These are phyloP conservation scores for Sporothrix sp. DNA, from an alignment of 2,329 filamentous ascomycete genomes.

Conservation along the genomic window DNA sequence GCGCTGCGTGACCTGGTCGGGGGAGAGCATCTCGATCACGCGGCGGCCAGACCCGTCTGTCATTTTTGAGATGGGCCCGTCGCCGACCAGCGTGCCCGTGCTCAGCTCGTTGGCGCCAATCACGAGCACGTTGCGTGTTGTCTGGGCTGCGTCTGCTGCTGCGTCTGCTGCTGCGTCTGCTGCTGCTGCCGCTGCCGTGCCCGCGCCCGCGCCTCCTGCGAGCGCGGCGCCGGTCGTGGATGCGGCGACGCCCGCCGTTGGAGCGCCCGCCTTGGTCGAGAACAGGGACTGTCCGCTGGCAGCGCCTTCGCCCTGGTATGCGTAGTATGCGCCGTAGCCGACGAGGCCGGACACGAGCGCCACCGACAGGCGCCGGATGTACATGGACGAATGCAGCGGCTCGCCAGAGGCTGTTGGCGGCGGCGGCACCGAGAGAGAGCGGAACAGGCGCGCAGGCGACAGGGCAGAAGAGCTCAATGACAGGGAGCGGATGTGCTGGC, in stretches of 20 bases:
- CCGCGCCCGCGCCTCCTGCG: not conserved
- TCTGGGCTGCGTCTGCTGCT: not conserved
- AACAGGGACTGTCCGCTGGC: slow-evolving; percentile 1
- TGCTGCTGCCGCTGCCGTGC: not conserved
- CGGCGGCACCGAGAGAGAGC: slow-evolving; percentile 1
- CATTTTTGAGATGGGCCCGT: slow-evolving; percentile 79
- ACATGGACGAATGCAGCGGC: slow-evolving; percentile 62
- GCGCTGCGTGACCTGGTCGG: slow-evolving; percentile 86
- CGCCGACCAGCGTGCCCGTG: slow-evolving; percentile 74
- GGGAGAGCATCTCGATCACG: slow-evolving; percentile 91
- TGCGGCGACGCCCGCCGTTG: slow-evolving; percentile 17
- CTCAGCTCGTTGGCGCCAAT: slow-evolving; percentile 87
- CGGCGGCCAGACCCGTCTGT: slow-evolving; percentile 75
- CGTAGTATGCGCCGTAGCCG: slow-evolving; percentile 69
- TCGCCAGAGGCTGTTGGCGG: slow-evolving; percentile 27
- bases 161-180: not conserved
- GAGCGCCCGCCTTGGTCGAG: slow-evolving; percentile 5
- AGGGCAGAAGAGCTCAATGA: slow-evolving; percentile 21
- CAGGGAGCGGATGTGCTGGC: slow-evolving; percentile 31
- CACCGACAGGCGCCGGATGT: slow-evolving; percentile 56
- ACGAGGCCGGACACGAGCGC: slow-evolving; percentile 62
- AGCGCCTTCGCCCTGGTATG: slow-evolving; percentile 41
- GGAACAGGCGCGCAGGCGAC: slow-evolving; percentile 1
- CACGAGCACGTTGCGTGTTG: slow-evolving; percentile 62
- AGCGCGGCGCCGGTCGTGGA: not conserved